Percentiles rank a stretch among this genome's conserved stretches.
Conservation (phyloP, 83 land plant species). For the Picea abies region DNA sequence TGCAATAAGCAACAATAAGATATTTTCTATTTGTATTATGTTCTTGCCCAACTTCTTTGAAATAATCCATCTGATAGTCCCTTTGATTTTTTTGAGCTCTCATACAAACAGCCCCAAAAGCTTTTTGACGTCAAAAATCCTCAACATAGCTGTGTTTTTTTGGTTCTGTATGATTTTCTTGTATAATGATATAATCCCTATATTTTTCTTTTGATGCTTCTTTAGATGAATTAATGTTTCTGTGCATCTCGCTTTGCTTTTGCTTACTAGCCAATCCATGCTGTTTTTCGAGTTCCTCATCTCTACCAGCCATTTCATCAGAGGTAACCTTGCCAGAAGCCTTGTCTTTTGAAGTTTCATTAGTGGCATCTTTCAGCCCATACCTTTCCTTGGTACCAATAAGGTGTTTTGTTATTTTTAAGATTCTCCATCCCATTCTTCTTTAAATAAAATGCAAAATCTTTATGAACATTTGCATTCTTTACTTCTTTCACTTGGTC, state of each 20-base stretch:
- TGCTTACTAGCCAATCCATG: constrained; percentile 9
- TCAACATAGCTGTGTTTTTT: constrained; percentile 23
- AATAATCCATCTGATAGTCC: constrained; percentile 31
- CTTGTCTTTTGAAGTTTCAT: too few relatives aligned
- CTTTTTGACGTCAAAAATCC: constrained; percentile 14
- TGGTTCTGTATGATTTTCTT: constrained; percentile 26
- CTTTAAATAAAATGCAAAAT: too few relatives aligned
- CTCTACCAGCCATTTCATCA: not conserved
- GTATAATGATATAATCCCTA: constrained; percentile 9
- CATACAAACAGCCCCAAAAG: not conserved
- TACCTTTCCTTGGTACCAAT: too few relatives aligned
- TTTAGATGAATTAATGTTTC: constrained; percentile 2
- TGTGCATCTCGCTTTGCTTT: constrained; percentile 35
- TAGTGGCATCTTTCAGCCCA: too few relatives aligned
- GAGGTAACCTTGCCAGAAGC: not conserved
- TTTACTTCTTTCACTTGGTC: constrained; percentile 21
- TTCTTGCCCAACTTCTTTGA: constrained; percentile 34
- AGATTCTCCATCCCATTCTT: too few relatives aligned
- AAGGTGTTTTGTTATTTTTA: too few relatives aligned
- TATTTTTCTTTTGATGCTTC: constrained; percentile 27
- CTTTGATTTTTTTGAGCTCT: constrained; percentile 23
- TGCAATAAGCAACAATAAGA: constrained; percentile 13
- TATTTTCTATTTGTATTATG: constrained; percentile 20
- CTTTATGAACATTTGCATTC: not conserved
- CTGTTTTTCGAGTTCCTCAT: not conserved